Evolutionary conservation across 1,284 basidiomycete species (phyloP).

Genomic region (Cutaneotrichosporon arboriforme): DNA sequence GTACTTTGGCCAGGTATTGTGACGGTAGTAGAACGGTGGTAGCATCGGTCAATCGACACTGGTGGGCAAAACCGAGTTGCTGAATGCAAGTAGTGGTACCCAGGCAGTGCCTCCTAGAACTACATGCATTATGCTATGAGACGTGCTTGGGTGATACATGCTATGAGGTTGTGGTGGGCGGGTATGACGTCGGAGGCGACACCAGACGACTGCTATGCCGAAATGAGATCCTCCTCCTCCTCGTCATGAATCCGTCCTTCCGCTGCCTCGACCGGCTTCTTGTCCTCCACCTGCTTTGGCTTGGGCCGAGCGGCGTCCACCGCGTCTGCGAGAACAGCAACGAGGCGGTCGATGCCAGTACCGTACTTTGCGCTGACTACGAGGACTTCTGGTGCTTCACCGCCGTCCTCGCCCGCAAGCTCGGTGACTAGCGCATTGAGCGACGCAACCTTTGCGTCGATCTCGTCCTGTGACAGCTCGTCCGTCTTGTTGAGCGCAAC

Average conservation of each 20-base stretch:
- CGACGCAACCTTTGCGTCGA: slow-evolving; percentile 47
- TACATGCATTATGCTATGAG: too few relatives aligned
- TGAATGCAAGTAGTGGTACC: too few relatives aligned
- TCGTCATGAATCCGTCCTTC: not conserved
- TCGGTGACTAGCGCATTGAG: slow-evolving; percentile 36
- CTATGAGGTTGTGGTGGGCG: too few relatives aligned
- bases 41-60: too few relatives aligned
- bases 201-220: too few relatives aligned
- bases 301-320: slow-evolving; percentile 55
- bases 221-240: slow-evolving; percentile 6
- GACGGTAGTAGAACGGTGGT: too few relatives aligned
- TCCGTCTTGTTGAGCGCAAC: slow-evolving; percentile 96
- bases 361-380: slow-evolving; percentile 75
- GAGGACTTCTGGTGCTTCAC: slow-evolving; percentile 57
- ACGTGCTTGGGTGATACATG: too few relatives aligned
- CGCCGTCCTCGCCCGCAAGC: not conserved
- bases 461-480: slow-evolving; percentile 53
- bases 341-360: slow-evolving; percentile 65
- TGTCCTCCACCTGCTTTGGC: not conserved
- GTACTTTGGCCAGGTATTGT: too few relatives aligned
- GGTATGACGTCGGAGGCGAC: too few relatives aligned
- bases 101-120: too few relatives aligned
- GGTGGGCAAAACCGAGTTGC: too few relatives aligned
- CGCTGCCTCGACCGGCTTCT: not conserved
- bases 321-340: slow-evolving; percentile 60